Percentiles rank a stretch among this genome's conserved stretches.
phyloP scores from a whole-genome alignment of 192 early-diverging fungal species.

The Dimargaris xerosporica region DNA sequence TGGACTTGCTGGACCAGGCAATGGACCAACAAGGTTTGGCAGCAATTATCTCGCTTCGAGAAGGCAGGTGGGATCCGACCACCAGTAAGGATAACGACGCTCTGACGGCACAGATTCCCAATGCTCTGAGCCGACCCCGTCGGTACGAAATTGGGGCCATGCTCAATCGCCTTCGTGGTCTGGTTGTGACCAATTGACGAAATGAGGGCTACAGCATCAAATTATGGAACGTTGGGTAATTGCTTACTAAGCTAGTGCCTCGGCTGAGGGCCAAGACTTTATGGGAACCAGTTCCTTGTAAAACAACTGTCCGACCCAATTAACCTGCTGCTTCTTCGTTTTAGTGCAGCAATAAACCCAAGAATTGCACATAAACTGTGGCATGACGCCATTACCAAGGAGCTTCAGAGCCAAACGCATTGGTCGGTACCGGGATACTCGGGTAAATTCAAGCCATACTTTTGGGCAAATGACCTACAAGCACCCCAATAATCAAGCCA shows the following conservation, averaged over 20 bases:
- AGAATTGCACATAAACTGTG: too few species aligned
- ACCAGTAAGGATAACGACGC: neutral
- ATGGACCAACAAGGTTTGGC: conserved; percentile 16
- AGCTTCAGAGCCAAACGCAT: conserved; percentile 31
- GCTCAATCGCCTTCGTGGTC: conserved; percentile 24
- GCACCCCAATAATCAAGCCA: too few species aligned
- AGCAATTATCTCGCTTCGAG: conserved; percentile 15
- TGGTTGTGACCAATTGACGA: neutral
- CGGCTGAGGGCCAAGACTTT: too few species aligned
- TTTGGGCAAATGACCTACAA: conserved; percentile 29
- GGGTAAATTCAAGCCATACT: conserved; percentile 53
- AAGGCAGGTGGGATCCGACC: too few species aligned
- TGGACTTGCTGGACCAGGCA: conserved; percentile 22
- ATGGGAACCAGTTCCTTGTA: too few species aligned
- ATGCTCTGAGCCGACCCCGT: conserved; percentile 31
- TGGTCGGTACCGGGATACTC: conserved; percentile 57
- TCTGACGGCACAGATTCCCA: neutral
- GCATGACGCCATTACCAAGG: too few species aligned
- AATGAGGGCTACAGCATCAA: too few species aligned
- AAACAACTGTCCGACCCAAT: too few species aligned
- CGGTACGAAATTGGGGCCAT: conserved; percentile 30
- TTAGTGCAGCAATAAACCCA: too few species aligned
- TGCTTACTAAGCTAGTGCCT: too few species aligned
- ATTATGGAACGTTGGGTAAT: too few species aligned
- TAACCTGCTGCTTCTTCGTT: too few species aligned